These are phyloP conservation scores for Petunia secreta DNA, from an alignment of 257 asterid species.

Conservation along the genomic window DNA sequence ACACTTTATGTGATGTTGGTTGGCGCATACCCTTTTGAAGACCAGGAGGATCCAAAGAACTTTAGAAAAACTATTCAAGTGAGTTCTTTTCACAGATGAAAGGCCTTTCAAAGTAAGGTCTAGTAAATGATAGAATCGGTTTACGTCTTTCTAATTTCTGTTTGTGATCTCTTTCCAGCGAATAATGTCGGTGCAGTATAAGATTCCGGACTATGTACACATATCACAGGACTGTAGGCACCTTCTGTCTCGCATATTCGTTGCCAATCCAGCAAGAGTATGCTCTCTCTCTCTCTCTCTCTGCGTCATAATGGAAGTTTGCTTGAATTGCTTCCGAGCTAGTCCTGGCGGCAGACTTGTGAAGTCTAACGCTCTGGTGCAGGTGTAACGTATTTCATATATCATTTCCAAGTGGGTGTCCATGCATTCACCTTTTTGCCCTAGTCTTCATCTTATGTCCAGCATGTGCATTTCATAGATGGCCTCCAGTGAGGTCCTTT, in stretches of 20 bases:
- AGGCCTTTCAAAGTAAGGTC: conserved; percentile 5
- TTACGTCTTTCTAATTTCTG: background rate
- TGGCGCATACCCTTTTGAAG: conserved; percentile 58
- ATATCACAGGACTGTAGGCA: conserved; percentile 58
- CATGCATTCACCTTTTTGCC: background rate
- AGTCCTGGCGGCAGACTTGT: conserved; percentile 26
- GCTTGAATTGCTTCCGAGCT: conserved; percentile 19
- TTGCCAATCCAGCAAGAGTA: conserved; percentile 47
- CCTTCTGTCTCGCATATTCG: conserved; percentile 56
- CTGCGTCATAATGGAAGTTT: background rate
- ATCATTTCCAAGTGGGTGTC: background rate
- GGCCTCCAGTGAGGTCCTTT: background rate
- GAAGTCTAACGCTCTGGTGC: background rate
- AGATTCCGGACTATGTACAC: conserved; percentile 57
- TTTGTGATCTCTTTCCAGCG: conserved; percentile 38
- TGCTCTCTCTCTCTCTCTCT: conserved; percentile 9
- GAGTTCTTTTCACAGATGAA: background rate
- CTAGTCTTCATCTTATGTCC: background rate
- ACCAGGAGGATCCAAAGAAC: conserved; percentile 51
- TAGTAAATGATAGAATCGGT: background rate
- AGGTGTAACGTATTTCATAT: background rate
- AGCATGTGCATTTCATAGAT: background rate
- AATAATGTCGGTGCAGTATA: conserved; percentile 53
- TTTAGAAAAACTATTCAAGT: conserved; percentile 51
- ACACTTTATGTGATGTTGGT: conserved; percentile 58